Evolutionary conservation across 768 basidiomycete genomes (phyloP).

Genomic region (Pleurotus platypus): DNA sequence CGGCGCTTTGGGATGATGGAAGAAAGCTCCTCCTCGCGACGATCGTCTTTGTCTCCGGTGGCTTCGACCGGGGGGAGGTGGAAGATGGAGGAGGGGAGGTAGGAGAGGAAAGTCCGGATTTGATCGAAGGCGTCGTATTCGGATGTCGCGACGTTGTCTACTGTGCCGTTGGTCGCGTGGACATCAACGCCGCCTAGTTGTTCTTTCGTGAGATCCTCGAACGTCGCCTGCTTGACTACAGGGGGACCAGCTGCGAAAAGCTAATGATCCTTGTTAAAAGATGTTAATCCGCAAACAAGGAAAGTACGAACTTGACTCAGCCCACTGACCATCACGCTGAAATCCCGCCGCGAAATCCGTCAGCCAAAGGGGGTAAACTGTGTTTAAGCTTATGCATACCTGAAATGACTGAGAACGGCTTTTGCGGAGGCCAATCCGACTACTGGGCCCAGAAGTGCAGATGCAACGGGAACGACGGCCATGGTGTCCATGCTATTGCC

Average conservation of each 20-base stretch:
- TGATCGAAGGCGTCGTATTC: constrained; percentile 33
- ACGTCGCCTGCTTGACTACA: constrained; percentile 33
- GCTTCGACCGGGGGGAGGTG: constrained; percentile 23
- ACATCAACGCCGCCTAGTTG: constrained; percentile 33
- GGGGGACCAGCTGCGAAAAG: constrained; percentile 32
- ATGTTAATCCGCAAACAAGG: not conserved
- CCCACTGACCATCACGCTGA: constrained; percentile 37
- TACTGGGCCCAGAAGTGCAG: constrained; percentile 35
- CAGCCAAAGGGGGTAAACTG: not conserved
- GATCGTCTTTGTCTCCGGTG: constrained; percentile 20
- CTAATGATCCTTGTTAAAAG: not conserved
- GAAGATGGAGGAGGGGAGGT: constrained; percentile 37
- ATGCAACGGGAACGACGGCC: constrained; percentile 32
- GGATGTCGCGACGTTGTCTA: constrained; percentile 32
- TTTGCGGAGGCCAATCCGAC: constrained; percentile 39
- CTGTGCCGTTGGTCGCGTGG: constrained; percentile 31
- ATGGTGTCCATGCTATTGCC: constrained; percentile 34
- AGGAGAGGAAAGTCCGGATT: constrained; percentile 32
- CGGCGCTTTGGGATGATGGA: constrained; percentile 33
- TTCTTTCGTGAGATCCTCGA: constrained; percentile 31
- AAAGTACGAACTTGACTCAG: constrained; percentile 22
- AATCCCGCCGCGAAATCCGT: not conserved
- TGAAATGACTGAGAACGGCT: constrained; percentile 34
- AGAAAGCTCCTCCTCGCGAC: constrained; percentile 30
- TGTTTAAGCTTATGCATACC: constrained; percentile 14